phyloP scores from a whole-genome alignment of 2,329 filamentous ascomycete species.

The Aotearoamyces nothofagi region DNA sequence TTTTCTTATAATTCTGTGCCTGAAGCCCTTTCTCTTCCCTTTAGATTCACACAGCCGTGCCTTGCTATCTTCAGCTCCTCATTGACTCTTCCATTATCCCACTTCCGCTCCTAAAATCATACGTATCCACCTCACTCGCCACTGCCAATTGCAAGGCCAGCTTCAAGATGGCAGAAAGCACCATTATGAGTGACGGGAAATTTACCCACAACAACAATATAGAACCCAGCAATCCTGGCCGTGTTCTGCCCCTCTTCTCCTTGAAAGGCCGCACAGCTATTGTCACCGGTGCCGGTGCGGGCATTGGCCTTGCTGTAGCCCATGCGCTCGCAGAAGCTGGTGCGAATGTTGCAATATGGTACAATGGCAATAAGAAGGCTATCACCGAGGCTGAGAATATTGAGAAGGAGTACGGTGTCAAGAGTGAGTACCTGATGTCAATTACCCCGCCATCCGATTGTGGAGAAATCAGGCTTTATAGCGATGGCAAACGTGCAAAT shows the following conservation, averaged over 20 bases:
- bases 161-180: conserved; percentile 6
- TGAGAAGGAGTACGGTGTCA: conserved; percentile 49
- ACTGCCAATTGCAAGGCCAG: too few species aligned
- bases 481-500: too few species aligned
- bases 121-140: too few species aligned
- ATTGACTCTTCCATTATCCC: too few species aligned
- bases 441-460: too few species aligned
- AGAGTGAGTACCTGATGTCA: conserved; percentile 42
- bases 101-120: too few species aligned
- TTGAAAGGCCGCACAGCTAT: conserved; percentile 57
- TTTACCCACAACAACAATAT: conserved; percentile 43
- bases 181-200: conserved; percentile 21
- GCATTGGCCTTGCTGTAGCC: conserved; percentile 51
- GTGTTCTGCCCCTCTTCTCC: conserved; percentile 51
- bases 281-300: conserved; percentile 53
- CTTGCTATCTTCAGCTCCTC: too few species aligned
- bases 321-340: conserved; percentile 53
- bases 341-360: conserved; percentile 59
- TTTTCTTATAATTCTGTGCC: too few species aligned
- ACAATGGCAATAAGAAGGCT: conserved; percentile 53
- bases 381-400: conserved; percentile 46
- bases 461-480: too few species aligned
- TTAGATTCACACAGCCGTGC: too few species aligned
- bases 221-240: conserved; percentile 26
- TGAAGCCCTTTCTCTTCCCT: too few species aligned